Evolutionary conservation across 2,329 filamentous ascomycete genomes (phyloP), one percentile per base, ranked within the genome.

Genomic region (Colletotrichum trifolii): DNA sequence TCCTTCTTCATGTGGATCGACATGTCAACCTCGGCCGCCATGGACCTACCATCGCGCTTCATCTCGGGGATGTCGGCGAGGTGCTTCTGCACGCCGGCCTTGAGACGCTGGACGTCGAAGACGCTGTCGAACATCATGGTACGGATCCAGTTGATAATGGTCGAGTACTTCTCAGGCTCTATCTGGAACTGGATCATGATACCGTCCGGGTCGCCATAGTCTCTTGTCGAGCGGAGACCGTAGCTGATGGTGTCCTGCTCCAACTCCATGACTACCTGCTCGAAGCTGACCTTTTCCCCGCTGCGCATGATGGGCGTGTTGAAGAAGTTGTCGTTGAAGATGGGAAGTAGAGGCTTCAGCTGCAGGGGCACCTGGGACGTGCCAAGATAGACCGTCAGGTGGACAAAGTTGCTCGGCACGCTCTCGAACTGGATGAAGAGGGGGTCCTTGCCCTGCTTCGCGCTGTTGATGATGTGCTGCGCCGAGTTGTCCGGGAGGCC

Each of bases 341-440:
- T 85, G 3, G 90, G 86, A 52, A 98, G 82, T 25, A 99, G 79
- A 4, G 96, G 96, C 74, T 95, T 94, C 64, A 95, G 85, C 68
- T 94, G 87, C n/a, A 91, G 85, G 0, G 94, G 93, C 1, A 97
- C 83, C 38, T 87, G 82, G 2, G 89, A 86, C 1, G 94, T 97
- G 56, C 93, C 93, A 54, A 98, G 82, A 60, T 96, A 88, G 25
- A 98, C 78, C 52, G 88, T 90, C 63, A 98, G 85, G 71, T 95
- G 91, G 7, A 97, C 93, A 75, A 99, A 99, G 73, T 93, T 97
- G 64, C 93, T 96, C 2, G 91, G 90, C 12, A 98, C 94, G 73
- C 97, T 90, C 78, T 99, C 96, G 69, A 96, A 99, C 77, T 99
- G 95, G n/a, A 99, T 85, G 77, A 97, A 99, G 2, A 98, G 81